Conservation (phyloP, 2,329 filamentous ascomycete species). For the Alternaria gansuensis region DNA sequence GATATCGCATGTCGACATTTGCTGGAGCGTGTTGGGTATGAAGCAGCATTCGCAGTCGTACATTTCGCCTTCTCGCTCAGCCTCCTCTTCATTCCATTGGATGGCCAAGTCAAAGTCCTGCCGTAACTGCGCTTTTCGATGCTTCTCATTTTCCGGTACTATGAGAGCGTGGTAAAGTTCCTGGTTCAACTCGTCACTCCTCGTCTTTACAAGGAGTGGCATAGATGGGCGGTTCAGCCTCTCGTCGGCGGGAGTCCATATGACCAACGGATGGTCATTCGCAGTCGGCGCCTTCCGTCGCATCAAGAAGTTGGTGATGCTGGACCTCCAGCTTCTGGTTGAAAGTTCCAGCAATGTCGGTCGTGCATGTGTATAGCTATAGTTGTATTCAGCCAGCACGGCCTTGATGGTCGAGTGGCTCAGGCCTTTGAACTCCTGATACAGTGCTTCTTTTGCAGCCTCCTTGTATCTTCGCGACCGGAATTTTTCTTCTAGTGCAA, state of each 20-base stretch:
- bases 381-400: conserved; percentile 81
- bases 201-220: conserved; percentile 72
- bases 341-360: conserved; percentile 73
- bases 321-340: conserved; percentile 79
- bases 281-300: conserved; percentile 67
- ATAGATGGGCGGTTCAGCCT: conserved; percentile 63
- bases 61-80: conserved; percentile 57
- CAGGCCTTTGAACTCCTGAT: conserved; percentile 78
- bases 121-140: conserved; percentile 52
- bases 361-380: conserved; percentile 77
- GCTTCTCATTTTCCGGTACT: conserved; percentile 53
- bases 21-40: conserved; percentile 73
- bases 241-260: conserved; percentile 66
- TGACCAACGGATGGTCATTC: conserved; percentile 68
- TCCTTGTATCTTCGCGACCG: conserved; percentile 72
- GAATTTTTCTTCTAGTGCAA: conserved; percentile 72
- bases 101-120: conserved; percentile 56
- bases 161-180: conserved; percentile 60
- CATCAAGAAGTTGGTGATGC: conserved; percentile 74
- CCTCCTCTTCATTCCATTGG: conserved; percentile 60
- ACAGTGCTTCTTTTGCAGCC: conserved; percentile 73
- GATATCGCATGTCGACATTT: conserved; percentile 74
- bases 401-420: conserved; percentile 78
- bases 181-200: conserved; percentile 64
- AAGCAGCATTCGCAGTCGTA: conserved; percentile 84